Evolutionary conservation across 345 rosid genomes (phyloP), one percentile per base, ranked within the genome.

Genomic region (Euclidium syriacum): DNA sequence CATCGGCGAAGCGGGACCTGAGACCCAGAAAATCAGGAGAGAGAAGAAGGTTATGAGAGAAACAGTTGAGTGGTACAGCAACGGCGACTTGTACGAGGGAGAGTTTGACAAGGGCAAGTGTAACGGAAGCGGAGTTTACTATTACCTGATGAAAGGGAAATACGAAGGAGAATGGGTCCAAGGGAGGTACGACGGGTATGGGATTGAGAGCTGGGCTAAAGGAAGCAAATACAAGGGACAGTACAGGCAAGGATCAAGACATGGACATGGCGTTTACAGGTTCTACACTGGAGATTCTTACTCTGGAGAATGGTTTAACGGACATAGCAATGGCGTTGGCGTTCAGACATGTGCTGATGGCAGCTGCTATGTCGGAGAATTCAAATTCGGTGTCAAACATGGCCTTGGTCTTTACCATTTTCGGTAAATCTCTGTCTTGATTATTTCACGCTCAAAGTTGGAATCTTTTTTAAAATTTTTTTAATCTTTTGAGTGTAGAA

Each of bases 121-220:
- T 66, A 86, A 79, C 49, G 91, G 95, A 10, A 86, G 86, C 27
- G 95, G 97, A 30, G 91, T 90, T 26, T 89, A 90, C 64, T 81
- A 79, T 51, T 90, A 75, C 70, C 77, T 80, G 32, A 82, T 77
- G 43, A 85, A 82, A 49, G 95, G 91, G 39, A 80, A 90, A 40
- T 85, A 90, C 23, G 90, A 89, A 52, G 95, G 94, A 2, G 91
- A 90, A 41, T 90, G 91, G 96, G 61, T 90, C 2, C 86, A 86
- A 33, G 95, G 97, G 26, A 81, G 79, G 52, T 83, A 86, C 23
- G 90, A 86, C 53, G 97, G 97, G 15, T 80, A 58, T 23, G 97
- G 91, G 10, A 83, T 85, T 17, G 97, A 86, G 81, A 90, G 87
- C 30, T 90, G 97, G 97, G 87, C 84, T 3, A 75, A 83, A 69